Evolutionary conservation across 306 rosid genomes (phyloP).

Genomic region (Ziziphus jujuba): DNA sequence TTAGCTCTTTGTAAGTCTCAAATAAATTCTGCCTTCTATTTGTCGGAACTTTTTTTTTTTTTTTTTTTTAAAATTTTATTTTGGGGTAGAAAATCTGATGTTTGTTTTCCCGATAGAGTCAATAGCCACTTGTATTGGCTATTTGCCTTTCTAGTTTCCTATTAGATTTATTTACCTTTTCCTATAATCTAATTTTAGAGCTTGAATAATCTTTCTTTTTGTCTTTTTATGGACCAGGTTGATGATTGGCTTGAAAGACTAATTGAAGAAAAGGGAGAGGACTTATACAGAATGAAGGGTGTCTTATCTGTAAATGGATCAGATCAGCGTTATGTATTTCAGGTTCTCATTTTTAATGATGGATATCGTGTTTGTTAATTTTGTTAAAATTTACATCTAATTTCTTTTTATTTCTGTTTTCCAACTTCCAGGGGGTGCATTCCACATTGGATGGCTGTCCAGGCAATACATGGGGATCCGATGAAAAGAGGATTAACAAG

Average conservation of each 20-base stretch:
- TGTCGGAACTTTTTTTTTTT: too few species aligned
- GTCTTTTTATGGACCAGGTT: slow-evolving; percentile 39
- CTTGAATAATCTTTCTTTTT: neutral
- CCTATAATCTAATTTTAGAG: neutral
- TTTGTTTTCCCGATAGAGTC: neutral
- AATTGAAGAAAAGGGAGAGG: slow-evolving; percentile 89
- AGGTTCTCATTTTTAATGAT: slow-evolving; percentile 41
- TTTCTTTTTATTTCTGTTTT: neutral
- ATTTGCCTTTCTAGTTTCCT: neutral
- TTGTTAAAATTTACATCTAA: neutral
- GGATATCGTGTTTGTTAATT: neutral
- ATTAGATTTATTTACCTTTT: neutral
- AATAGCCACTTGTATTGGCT: neutral
- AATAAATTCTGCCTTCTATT: too few species aligned
- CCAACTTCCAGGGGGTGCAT: slow-evolving; percentile 76
- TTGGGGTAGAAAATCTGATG: too few species aligned
- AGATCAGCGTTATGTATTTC: slow-evolving; percentile 79
- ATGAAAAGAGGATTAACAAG: slow-evolving; percentile 80
- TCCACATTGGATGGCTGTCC: slow-evolving; percentile 83
- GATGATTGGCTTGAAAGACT: slow-evolving; percentile 94
- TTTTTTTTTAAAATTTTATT: too few species aligned
- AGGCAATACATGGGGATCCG: slow-evolving; percentile 68
- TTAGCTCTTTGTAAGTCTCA: too few species aligned
- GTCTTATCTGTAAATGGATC: slow-evolving; percentile 64
- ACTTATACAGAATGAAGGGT: slow-evolving; percentile 94